These are phyloP conservation scores for Kwoniella botswanensis DNA, from an alignment of 768 basidiomycete species.

Conservation along the genomic window DNA sequence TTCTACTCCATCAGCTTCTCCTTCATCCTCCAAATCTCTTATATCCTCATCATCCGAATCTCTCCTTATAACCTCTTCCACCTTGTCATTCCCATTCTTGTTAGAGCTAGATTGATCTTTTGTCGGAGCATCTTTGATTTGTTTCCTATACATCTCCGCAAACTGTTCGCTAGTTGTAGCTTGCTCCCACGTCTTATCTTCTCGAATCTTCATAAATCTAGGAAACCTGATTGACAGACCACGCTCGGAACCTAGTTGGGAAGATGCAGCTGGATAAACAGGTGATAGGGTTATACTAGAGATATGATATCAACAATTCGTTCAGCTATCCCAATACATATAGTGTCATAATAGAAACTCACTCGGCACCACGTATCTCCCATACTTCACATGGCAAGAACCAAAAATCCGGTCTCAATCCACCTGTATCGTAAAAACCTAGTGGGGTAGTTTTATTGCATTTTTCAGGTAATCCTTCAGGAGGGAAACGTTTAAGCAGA, in stretches of 20 bases:
- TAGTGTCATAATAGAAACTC: conserved; percentile 18
- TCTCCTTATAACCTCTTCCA: conserved; percentile 23
- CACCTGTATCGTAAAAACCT: conserved; percentile 51
- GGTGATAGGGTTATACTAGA: conserved; percentile 74
- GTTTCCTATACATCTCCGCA: conserved; percentile 70
- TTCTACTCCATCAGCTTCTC: conserved; percentile 64
- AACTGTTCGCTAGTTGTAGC: conserved; percentile 76
- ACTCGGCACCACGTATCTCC: conserved; percentile 72
- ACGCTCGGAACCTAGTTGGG: conserved; percentile 66
- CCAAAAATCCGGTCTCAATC: conserved; percentile 59
- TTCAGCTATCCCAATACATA: too few species aligned
- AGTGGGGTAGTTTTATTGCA: conserved; percentile 60
- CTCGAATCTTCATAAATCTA: conserved; percentile 73
- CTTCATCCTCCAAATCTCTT: conserved; percentile 39
- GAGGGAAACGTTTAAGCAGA: conserved; percentile 69
- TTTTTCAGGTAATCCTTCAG: conserved; percentile 65
- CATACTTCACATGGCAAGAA: conserved; percentile 64
- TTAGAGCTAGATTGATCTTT: conserved; percentile 1
- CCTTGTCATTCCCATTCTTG: conserved; percentile 19
- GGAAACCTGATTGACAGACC: conserved; percentile 89
- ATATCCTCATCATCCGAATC: conserved; percentile 60
- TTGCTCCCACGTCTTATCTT: conserved; percentile 74
- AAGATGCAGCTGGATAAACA: conserved; percentile 77
- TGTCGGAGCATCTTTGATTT: conserved; percentile 58
- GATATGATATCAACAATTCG: conserved; percentile 46